These are phyloP conservation scores for Umbelopsis vinacea DNA, from an alignment of 192 early-diverging fungal genomes.

Conservation along the genomic window DNA sequence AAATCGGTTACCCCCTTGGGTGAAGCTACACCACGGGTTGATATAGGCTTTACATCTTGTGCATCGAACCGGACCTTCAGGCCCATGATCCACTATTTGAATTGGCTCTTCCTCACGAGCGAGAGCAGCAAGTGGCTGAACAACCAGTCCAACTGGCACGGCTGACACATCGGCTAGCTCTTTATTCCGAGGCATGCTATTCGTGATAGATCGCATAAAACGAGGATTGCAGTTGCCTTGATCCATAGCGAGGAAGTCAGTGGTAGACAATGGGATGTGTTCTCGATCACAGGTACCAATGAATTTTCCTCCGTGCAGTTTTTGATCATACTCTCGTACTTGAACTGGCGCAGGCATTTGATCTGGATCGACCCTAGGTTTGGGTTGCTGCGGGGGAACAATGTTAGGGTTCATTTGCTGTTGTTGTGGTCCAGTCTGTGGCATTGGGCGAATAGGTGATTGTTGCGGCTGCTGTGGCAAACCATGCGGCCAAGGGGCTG, in stretches of 20 bases:
- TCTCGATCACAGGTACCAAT: conserved; percentile 75
- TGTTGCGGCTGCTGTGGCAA: conserved; percentile 38
- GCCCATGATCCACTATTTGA: conserved; percentile 87
- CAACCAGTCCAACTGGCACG: conserved; percentile 84
- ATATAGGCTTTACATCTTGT: conserved; percentile 93
- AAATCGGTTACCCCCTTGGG: conserved; percentile 89
- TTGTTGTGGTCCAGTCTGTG: conserved; percentile 32
- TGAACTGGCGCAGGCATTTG: conserved; percentile 91
- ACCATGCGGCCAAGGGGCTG: conserved; percentile 44
- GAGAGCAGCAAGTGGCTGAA: conserved; percentile 93
- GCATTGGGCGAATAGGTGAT: conserved; percentile 36
- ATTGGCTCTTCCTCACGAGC: conserved; percentile 86
- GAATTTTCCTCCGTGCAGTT: conserved; percentile 64
- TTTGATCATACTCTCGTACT: conserved; percentile 86
- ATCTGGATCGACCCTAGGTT: conserved; percentile 89
- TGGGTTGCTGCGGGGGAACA: conserved; percentile 39
- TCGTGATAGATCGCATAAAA: conserved; percentile 88
- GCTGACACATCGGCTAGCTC: conserved; percentile 79
- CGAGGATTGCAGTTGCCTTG: conserved; percentile 93
- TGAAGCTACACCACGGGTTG: conserved; percentile 87
- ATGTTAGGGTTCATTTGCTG: conserved; percentile 39
- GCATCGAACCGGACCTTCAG: conserved; percentile 89
- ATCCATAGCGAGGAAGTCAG: conserved; percentile 85
- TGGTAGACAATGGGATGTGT: conserved; percentile 79
- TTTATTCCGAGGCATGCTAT: conserved; percentile 85